A percentile compares a stretch with the other conserved stretches of the same genome.
These are phyloP conservation scores for Neohortaea acidophila DNA, from an alignment of 495 filamentous ascomycete genomes.

Conservation along the genomic window DNA sequence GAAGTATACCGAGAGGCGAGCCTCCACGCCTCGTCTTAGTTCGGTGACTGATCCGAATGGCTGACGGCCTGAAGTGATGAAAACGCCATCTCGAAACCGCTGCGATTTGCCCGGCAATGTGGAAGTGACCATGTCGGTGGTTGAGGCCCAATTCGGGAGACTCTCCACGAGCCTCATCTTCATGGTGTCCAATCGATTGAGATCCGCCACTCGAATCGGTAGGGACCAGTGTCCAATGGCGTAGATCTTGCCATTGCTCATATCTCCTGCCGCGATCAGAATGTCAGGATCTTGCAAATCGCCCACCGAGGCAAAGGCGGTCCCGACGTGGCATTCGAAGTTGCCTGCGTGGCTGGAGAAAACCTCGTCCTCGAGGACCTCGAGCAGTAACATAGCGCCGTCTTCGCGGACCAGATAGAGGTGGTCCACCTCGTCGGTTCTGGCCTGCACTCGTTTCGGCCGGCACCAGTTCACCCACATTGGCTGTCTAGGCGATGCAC, in stretches of 20 bases:
- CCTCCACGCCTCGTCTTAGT: slow-evolving; percentile 21
- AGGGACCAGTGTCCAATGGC: slow-evolving; percentile 7
- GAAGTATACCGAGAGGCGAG: slow-evolving; percentile 6
- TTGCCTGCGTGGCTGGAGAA: slow-evolving; percentile 32
- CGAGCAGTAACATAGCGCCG: slow-evolving; percentile 19
- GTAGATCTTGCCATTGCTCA: slow-evolving; percentile 44
- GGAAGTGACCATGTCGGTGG: slow-evolving; percentile 42
- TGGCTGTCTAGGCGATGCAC: slow-evolving; percentile 15
- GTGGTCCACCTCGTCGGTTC: slow-evolving; percentile 15
- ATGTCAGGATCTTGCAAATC: slow-evolving; percentile 47
- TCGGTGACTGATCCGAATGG: slow-evolving; percentile 25
- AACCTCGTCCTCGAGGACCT: slow-evolving; percentile 23
- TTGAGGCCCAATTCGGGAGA: slow-evolving; percentile 75
- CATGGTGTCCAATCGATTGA: slow-evolving; percentile 20
- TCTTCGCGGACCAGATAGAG: slow-evolving; percentile 34
- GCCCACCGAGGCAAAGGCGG: slow-evolving; percentile 49
- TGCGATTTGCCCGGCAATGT: slow-evolving; percentile 7
- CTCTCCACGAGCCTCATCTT: slow-evolving; percentile 36
- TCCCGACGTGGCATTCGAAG: slow-evolving; percentile 47
- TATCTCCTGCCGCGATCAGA: slow-evolving; percentile 64
- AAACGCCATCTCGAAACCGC: slow-evolving; percentile 13
- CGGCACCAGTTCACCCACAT: slow-evolving; percentile 25
- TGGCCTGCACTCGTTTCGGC: slow-evolving; percentile 2
- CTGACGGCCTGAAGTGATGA: slow-evolving; percentile 22
- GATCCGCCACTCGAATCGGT: slow-evolving; percentile 29